These are phyloP conservation scores for Corymbia maculata DNA, from an alignment of 345 rosid species.

Conservation along the genomic window DNA sequence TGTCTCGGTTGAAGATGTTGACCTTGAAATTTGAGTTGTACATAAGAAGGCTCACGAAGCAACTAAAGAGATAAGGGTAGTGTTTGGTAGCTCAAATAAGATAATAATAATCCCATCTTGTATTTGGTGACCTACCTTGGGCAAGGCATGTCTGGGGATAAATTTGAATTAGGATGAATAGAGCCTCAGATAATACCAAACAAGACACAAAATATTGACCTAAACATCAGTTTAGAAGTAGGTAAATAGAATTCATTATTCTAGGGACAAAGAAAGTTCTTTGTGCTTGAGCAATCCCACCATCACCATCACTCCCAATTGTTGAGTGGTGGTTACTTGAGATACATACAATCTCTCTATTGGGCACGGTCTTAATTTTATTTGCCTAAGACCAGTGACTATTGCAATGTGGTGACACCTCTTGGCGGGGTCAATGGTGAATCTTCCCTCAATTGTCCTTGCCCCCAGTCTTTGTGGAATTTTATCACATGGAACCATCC, in stretches of 20 bases:
- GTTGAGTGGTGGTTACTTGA: accelerated
- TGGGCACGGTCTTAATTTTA: background rate
- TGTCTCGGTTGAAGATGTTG: accelerated
- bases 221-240: background rate
- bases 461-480: background rate
- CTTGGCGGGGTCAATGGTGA: background rate
- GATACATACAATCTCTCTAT: background rate
- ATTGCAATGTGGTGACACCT: background rate
- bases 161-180: background rate
- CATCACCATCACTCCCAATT: accelerated
- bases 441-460: background rate
- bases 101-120: background rate
- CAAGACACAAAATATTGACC: background rate
- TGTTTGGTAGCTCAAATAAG: background rate
- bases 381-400: background rate
- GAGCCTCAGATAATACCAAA: background rate
- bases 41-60: accelerated
- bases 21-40: background rate
- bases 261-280: background rate
- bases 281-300: background rate
- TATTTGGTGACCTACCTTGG: background rate
- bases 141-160: no score
- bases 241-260: accelerated
- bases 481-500: background rate
- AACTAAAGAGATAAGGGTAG: background rate